phyloP scores from a whole-genome alignment of 2,329 filamentous ascomycete genomes.

The Trichoderma endophyticum region DNA sequence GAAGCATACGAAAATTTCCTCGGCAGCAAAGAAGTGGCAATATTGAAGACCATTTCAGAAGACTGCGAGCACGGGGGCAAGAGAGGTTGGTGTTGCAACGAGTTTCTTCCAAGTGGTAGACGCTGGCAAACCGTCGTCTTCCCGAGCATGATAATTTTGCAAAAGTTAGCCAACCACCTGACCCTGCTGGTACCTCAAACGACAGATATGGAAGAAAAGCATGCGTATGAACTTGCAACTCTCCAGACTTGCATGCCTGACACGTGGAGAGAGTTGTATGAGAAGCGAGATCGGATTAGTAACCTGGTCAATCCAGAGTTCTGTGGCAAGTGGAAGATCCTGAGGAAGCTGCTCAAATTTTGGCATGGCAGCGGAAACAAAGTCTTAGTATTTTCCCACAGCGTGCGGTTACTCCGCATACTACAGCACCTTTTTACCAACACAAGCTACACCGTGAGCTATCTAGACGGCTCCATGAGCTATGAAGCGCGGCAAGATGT shows the following conservation, averaged over 20 bases:
- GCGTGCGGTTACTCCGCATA: conserved; percentile 79
- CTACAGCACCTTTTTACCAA: conserved; percentile 81
- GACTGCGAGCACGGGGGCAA: conserved; percentile 63
- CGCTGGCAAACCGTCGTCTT: conserved; percentile 79
- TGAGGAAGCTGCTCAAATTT: conserved; percentile 81
- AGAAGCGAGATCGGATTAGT: conserved; percentile 71
- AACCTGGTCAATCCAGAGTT: conserved; percentile 84
- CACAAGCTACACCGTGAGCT: conserved; percentile 87
- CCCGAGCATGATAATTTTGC: conserved; percentile 74
- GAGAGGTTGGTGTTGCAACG: conserved; percentile 77
- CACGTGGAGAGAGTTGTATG: conserved; percentile 70
- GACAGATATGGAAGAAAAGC: conserved; percentile 65
- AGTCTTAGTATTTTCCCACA: conserved; percentile 92
- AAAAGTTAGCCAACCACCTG: conserved; percentile 91
- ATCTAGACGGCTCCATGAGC: conserved; percentile 79
- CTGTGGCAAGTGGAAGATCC: conserved; percentile 94
- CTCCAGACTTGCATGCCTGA: conserved; percentile 73
- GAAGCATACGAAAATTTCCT: conserved; percentile 81
- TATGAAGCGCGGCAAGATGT: conserved; percentile 78
- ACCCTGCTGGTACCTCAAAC: conserved; percentile 73
- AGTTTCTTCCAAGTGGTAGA: conserved; percentile 55
- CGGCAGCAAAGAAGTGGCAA: conserved; percentile 62
- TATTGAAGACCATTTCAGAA: conserved; percentile 66
- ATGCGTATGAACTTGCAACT: conserved; percentile 70
- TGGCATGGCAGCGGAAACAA: conserved; percentile 92